phyloP scores from a whole-genome alignment of 2,329 filamentous ascomycete species.

The Niveomyces coronatus region DNA sequence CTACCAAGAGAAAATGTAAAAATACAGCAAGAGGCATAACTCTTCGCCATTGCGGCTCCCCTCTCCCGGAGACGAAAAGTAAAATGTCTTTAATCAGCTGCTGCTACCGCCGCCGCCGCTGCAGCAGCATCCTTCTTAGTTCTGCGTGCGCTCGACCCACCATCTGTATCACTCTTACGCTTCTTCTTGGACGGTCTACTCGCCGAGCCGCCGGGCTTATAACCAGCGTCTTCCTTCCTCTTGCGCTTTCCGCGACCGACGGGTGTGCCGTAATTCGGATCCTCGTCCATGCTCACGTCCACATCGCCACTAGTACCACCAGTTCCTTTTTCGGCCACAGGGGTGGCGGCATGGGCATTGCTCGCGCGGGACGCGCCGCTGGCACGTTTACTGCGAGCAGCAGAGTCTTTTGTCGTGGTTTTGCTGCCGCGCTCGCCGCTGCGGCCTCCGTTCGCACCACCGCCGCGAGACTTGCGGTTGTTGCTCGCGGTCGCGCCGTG shows the following conservation, averaged over 20 bases:
- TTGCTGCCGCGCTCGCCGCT: constrained; percentile 27
- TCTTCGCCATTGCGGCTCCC: too few species aligned
- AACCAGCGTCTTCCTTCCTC: constrained; percentile 49
- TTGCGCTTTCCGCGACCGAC: constrained; percentile 36
- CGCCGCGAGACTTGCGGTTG: constrained; percentile 26
- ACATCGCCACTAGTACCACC: constrained; percentile 17
- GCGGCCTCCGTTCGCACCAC: too few species aligned
- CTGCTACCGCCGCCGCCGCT: too few species aligned
- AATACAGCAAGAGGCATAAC: too few species aligned
- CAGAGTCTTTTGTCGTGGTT: too few species aligned
- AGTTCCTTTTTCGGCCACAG: constrained; percentile 9
- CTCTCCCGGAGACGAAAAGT: too few species aligned
- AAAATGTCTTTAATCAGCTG: too few species aligned
- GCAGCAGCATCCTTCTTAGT: constrained; percentile 23
- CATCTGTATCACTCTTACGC: constrained; percentile 42
- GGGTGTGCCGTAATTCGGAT: constrained; percentile 23
- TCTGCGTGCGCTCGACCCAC: constrained; percentile 24
- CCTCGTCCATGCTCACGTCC: constrained; percentile 32
- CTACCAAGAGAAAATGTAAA: too few species aligned
- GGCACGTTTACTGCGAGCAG: constrained; percentile 27
- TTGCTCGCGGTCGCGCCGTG: constrained; percentile 14
- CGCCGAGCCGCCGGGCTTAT: constrained; percentile 47
- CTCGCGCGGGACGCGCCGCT: constrained; percentile 17
- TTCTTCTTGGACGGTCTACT: constrained; percentile 47
- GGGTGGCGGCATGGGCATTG: constrained; percentile 17